These are phyloP conservation scores for Berberis vulgaris DNA, from an alignment of 164 flowering plant species.

Conservation along the genomic window DNA sequence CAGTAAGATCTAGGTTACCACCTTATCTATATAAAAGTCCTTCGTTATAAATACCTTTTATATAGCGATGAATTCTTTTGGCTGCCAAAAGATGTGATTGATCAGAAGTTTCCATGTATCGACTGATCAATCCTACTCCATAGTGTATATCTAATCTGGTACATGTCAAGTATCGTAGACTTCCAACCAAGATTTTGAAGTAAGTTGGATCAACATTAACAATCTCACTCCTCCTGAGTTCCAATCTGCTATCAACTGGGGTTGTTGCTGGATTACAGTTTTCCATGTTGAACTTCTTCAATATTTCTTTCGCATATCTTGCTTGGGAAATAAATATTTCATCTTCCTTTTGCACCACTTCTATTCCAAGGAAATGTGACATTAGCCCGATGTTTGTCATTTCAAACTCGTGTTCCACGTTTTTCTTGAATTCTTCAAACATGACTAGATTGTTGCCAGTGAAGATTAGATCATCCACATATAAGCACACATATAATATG, in stretches of 20 bases:
- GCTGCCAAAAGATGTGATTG: not conserved
- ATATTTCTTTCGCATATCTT: not conserved
- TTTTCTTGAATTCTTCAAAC: not conserved
- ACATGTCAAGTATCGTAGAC: conserved; percentile 5
- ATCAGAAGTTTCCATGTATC: not conserved
- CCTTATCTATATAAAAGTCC: not conserved
- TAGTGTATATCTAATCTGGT: not conserved
- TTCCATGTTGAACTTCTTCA: not conserved
- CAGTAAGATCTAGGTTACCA: not conserved
- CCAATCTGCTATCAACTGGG: not conserved
- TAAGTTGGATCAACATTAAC: not conserved
- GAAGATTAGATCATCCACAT: not conserved
- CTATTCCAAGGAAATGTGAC: not conserved
- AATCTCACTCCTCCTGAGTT: no score
- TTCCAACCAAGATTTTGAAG: conserved; percentile 6
- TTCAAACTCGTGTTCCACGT: not conserved
- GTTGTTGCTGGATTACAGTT: not conserved
- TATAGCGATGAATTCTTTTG: conserved; percentile 1
- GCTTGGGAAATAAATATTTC: conserved; percentile 1
- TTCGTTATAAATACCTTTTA: not conserved
- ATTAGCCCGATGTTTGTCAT: not conserved
- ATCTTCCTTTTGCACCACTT: not conserved
- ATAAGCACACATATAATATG: not conserved
- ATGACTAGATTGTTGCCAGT: not conserved
- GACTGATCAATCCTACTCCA: conserved; percentile 3